Conservation (phyloP, 208 protist genomes). For the Leishmania mexicana region DNA sequence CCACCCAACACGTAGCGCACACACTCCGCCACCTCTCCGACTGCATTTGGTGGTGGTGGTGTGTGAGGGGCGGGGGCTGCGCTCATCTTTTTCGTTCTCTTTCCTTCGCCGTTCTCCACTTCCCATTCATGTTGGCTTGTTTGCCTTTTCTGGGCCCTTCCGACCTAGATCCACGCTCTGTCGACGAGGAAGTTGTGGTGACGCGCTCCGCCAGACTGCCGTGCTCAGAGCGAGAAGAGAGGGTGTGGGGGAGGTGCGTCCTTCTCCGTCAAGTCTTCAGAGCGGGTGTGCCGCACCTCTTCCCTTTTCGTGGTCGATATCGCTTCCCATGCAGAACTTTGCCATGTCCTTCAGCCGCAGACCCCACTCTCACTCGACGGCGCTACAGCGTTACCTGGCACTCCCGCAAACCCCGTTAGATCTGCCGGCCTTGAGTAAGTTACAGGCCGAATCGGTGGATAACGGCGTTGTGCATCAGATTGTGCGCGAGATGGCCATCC, state of each 20-base stretch:
- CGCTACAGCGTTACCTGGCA: slow-evolving; percentile 46
- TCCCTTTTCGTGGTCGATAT: neutral
- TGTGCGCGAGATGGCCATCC: slow-evolving; percentile 65
- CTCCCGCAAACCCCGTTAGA: slow-evolving; percentile 54
- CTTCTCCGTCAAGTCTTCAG: neutral
- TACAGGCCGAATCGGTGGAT: slow-evolving; percentile 24
- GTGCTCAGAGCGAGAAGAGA: neutral
- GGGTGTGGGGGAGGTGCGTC: neutral
- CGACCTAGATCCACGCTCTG: neutral
- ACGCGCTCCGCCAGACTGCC: neutral
- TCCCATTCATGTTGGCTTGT: neutral
- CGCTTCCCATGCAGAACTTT: neutral
- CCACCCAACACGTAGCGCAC: neutral
- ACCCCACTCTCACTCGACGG: slow-evolving; percentile 7
- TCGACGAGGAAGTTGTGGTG: neutral
- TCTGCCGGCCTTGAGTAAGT: slow-evolving; percentile 36
- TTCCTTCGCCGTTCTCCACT: neutral
- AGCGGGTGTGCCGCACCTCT: neutral
- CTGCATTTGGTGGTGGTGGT: too few relatives aligned
- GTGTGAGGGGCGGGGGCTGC: too few relatives aligned
- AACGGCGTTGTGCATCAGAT: slow-evolving; percentile 29
- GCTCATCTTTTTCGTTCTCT: neutral
- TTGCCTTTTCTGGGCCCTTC: neutral
- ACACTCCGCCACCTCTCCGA: neutral
- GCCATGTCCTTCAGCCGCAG: neutral